phyloP scores from a whole-genome alignment of 352 stramenopile genomes.

The Phytophthora megakarya region DNA sequence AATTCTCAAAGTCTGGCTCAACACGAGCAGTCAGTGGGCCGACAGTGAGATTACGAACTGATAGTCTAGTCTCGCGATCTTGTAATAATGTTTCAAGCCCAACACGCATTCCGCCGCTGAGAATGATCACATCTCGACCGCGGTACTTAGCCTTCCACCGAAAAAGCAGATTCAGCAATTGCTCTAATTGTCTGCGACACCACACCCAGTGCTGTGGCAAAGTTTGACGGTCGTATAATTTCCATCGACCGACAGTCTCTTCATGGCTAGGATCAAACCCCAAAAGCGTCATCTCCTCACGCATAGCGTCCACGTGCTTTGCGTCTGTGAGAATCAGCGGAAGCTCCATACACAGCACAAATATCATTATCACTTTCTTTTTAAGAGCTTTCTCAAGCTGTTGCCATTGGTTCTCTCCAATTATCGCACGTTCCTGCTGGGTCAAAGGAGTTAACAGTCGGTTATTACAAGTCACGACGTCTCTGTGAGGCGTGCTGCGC shows the following conservation, averaged over 20 bases:
- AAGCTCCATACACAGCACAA: constrained; percentile 73
- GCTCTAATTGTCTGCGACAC: constrained; percentile 69
- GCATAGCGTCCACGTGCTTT: constrained; percentile 48
- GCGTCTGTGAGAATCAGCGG: constrained; percentile 66
- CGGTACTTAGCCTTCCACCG: constrained; percentile 76
- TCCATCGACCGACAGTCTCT: constrained; percentile 37
- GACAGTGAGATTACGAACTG: constrained; percentile 61
- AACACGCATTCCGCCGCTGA: constrained; percentile 70
- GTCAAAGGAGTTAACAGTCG: constrained; percentile 54
- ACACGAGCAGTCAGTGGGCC: constrained; percentile 63
- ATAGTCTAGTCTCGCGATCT: constrained; percentile 51
- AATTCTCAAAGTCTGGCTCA: constrained; percentile 50
- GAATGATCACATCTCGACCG: constrained; percentile 67
- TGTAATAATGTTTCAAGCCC: constrained; percentile 68
- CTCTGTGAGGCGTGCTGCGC: constrained; percentile 31
- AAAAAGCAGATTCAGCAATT: constrained; percentile 72
- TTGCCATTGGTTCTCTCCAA: constrained; percentile 72
- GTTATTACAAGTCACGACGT: constrained; percentile 71
- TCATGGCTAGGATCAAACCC: constrained; percentile 15
- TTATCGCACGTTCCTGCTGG: constrained; percentile 57
- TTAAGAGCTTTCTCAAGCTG: constrained; percentile 64
- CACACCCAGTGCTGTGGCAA: constrained; percentile 70
- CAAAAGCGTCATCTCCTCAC: constrained; percentile 31
- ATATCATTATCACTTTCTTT: constrained; percentile 64
- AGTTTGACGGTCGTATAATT: constrained; percentile 61